Conservation (phyloP, 371 early-diverging fungal genomes). For the Mucor velutinosus region DNA sequence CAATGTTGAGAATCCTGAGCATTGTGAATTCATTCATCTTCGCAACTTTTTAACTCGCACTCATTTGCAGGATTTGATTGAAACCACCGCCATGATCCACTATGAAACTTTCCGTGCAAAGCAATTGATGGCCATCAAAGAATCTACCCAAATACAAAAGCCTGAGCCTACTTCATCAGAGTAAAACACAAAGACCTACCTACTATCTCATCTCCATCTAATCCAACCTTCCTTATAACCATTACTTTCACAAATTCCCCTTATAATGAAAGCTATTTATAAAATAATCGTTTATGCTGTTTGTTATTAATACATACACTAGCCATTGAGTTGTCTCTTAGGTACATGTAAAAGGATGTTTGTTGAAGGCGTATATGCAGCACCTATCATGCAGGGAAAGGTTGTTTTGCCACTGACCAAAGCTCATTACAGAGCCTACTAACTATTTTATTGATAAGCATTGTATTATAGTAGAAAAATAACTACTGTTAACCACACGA, state of each 20-base stretch:
- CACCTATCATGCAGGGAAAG: background rate
- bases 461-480: no score
- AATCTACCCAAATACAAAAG: conserved; percentile 46
- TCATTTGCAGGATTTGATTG: conserved; percentile 85
- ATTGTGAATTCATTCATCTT: conserved; percentile 80
- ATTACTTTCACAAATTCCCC: background rate
- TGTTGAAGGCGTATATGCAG: background rate
- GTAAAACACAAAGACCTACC: background rate
- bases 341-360: background rate
- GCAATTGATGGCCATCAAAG: conserved; percentile 84
- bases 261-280: background rate
- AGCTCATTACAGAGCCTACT: background rate
- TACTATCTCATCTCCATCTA: background rate
- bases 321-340: background rate
- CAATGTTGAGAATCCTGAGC: conserved; percentile 72
- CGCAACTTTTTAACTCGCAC: conserved; percentile 86
- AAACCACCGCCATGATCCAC: conserved; percentile 86
- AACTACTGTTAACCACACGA: no score
- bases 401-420: background rate
- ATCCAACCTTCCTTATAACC: background rate
- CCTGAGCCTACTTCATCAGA: conserved; percentile 1
- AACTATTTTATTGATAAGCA: background rate
- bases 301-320: background rate
- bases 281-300: background rate
- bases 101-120: conserved; percentile 91